Base-by-base conservation (phyloP, 2,329 filamentous ascomycete species). In the Neoascochyta sp. region DNA sequence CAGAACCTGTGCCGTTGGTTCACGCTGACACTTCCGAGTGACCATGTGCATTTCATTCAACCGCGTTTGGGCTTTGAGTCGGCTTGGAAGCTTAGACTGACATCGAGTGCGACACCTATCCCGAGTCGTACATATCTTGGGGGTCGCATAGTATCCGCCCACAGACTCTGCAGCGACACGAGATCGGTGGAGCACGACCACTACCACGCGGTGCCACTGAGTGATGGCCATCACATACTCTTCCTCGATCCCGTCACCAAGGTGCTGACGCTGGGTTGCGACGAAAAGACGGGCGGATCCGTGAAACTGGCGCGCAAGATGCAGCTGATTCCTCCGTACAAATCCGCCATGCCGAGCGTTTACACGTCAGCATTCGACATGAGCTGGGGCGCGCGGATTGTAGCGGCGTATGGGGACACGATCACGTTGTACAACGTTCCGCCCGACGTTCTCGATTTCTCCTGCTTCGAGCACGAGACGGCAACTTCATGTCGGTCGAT, bases 351-450 rank as follows among this genome's bases (percentile, higher is more conserved):
- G 29, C 76, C 78, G 1, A 64, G 69, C 5, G 48, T 74, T 2
- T 84, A 81, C 50, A 66, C 71, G 3, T 69, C 70, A 15, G 76
- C 74, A 3, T 64, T 69, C n/a, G 72, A 83, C 42, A 60, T 77
- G 7, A 62, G 62, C 3, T 72, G 71, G 61, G 78, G 80, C 4
- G 69, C 79, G 4, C 67, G 77, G 10, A 61, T 83, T 11, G 72
- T 75, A 5, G 79, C 73, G 15, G 73, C 67, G 3, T 83, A 77
- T 53, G 66, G 65, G 11, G 65, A 69, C 19, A 48, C 56, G 16
- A 45, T 84, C 15, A 69, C 79, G 29, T 62, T 83, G 2, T 84
- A 80, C 52, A 78, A 70, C 1, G 63, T 84, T 2, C 78, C 80
- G 0, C 56, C 69, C 0, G 78, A 82, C 52, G 55, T 62, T 10